phyloP scores from a whole-genome alignment of 352 stramenopile genomes.

The Phytophthora parvispora region DNA sequence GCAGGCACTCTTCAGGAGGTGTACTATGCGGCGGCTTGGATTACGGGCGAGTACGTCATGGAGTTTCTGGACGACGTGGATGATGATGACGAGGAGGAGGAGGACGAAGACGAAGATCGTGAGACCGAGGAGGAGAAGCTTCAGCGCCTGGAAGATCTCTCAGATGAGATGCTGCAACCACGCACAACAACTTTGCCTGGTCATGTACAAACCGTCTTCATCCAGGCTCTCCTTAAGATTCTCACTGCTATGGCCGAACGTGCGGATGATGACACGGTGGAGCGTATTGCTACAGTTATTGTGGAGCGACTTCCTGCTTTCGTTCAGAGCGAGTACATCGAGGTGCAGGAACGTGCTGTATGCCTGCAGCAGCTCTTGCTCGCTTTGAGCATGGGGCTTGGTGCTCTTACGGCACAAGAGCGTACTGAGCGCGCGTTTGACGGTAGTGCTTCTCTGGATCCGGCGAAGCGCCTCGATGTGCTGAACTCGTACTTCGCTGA shows the following conservation, averaged over 20 bases:
- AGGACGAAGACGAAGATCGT: slow-evolving; percentile 78
- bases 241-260: slow-evolving; percentile 80
- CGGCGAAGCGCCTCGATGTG: slow-evolving; percentile 59
- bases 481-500: slow-evolving; percentile 87
- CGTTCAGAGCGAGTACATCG: slow-evolving; percentile 92
- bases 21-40: slow-evolving; percentile 97
- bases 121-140: slow-evolving; percentile 87
- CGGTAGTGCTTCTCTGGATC: slow-evolving; percentile 51
- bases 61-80: slow-evolving; percentile 91
- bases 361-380: slow-evolving; percentile 83
- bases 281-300: slow-evolving; percentile 89
- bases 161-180: slow-evolving; percentile 85
- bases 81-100: slow-evolving; percentile 83
- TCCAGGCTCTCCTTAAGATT: slow-evolving; percentile 95
- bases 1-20: slow-evolving; percentile 94
- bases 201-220: slow-evolving; percentile 95
- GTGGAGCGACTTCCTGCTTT: slow-evolving; percentile 89
- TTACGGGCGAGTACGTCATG: slow-evolving; percentile 98
- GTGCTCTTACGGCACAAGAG: slow-evolving; percentile 65
- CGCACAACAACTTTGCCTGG: slow-evolving; percentile 84
- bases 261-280: slow-evolving; percentile 82
- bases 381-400: slow-evolving; percentile 67
- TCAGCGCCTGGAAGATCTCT: slow-evolving; percentile 86
- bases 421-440: slow-evolving; percentile 79
- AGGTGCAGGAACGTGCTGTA: slow-evolving; percentile 97